These are phyloP conservation scores for Xylaria nigripes DNA, from an alignment of 495 filamentous ascomycete genomes.

Conservation along the genomic window DNA sequence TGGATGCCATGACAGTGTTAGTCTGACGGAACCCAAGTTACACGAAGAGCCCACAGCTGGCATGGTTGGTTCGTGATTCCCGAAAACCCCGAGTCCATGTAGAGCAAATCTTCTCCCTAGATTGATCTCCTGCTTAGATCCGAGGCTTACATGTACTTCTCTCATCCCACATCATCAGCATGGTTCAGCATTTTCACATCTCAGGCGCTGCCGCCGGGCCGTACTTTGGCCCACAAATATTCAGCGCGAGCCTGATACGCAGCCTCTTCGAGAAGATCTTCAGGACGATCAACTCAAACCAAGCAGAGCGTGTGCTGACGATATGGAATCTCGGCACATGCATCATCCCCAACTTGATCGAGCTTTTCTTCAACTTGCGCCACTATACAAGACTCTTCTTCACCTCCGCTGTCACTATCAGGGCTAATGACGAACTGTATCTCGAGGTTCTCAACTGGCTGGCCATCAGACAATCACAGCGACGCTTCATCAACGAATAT, in stretches of 20 bases:
- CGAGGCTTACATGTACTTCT: background rate
- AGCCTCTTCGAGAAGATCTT: background rate
- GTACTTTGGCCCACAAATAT: background rate
- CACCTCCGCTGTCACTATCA: conserved; percentile 27
- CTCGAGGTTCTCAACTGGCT: conserved; percentile 31
- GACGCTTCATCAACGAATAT: conserved; percentile 17
- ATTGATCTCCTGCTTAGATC: background rate
- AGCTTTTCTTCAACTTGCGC: background rate
- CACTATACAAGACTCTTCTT: conserved; percentile 16
- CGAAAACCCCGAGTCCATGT: no score
- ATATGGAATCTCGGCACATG: background rate
- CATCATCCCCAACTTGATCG: background rate
- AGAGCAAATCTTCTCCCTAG: no score
- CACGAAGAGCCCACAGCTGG: no score
- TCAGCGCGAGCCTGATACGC: background rate
- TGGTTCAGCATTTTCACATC: conserved; percentile 3
- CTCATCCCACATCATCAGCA: background rate
- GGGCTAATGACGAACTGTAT: conserved; percentile 26
- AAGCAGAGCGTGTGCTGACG: background rate
- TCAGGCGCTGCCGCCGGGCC: background rate
- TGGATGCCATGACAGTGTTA: no score
- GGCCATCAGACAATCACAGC: conserved; percentile 6
- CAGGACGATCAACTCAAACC: background rate
- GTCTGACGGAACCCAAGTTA: no score
- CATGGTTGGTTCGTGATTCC: no score